These are phyloP conservation scores for Hylodesmum podocarpum DNA, from an alignment of 306 rosid species.

Conservation along the genomic window DNA sequence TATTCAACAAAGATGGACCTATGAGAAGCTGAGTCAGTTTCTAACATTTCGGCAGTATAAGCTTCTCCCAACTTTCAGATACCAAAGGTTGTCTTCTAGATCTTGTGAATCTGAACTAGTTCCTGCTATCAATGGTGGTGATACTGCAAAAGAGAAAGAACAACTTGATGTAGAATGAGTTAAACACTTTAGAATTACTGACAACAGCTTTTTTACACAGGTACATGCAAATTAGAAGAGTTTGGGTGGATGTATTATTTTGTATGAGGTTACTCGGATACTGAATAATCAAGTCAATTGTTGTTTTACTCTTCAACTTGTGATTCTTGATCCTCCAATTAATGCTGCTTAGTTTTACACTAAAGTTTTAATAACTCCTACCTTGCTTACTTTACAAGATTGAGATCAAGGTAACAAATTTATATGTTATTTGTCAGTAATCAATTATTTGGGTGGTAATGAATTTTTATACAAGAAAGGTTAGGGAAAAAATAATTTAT, in stretches of 20 bases:
- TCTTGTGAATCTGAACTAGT: constrained; percentile 74
- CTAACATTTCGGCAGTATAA: constrained; percentile 49
- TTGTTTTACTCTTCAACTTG: constrained; percentile 15
- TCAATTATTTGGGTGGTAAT: background rate
- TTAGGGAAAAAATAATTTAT: too few relatives aligned
- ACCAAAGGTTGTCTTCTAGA: constrained; percentile 73
- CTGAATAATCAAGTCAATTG: constrained; percentile 30
- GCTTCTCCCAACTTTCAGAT: constrained; percentile 70
- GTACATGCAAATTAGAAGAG: constrained; percentile 23
- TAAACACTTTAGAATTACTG: constrained; percentile 27
- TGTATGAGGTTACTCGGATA: constrained; percentile 23
- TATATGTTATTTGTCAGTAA: background rate
- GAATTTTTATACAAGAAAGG: background rate
- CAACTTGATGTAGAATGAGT: constrained; percentile 44
- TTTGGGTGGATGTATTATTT: constrained; percentile 28
- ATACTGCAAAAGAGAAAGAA: constrained; percentile 44
- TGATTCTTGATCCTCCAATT: constrained; percentile 11
- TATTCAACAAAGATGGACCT: constrained; percentile 73
- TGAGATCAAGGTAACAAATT: background rate
- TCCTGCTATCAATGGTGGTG: constrained; percentile 42
- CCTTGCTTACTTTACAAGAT: background rate
- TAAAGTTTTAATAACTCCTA: background rate
- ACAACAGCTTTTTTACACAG: constrained; percentile 31
- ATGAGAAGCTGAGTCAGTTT: constrained; percentile 62
- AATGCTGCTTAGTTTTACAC: constrained; percentile 1